phyloP scores from a whole-genome alignment of 225 moss, liverwort and hornwort genomes.

The Ulota crispa region DNA sequence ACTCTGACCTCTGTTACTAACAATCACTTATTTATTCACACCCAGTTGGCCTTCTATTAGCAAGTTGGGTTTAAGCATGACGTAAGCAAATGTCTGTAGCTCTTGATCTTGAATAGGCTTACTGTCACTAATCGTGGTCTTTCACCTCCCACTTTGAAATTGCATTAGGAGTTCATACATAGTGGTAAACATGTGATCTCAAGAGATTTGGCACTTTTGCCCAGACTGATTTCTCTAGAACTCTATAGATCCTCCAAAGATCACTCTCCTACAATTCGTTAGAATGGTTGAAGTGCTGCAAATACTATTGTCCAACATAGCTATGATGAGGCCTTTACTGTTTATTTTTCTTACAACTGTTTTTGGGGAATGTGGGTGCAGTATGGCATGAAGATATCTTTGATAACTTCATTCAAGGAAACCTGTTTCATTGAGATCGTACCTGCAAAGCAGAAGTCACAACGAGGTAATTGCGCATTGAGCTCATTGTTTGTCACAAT shows the following conservation, averaged over 20 bases:
- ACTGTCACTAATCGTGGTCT: neutral
- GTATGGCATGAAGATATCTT: constrained; percentile 81
- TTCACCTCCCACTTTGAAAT: neutral
- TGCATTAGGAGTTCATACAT: neutral
- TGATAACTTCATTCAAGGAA: constrained; percentile 83
- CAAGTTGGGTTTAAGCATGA: neutral
- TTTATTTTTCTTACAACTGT: neutral
- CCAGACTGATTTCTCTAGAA: neutral
- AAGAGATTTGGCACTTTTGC: neutral
- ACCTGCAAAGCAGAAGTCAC: constrained; percentile 46
- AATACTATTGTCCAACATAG: neutral
- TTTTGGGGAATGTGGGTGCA: constrained; percentile 35
- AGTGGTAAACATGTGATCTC: neutral
- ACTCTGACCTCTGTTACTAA: neutral
- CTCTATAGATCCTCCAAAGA: neutral
- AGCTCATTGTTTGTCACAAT: neutral
- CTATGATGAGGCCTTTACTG: neutral
- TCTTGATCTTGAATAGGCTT: neutral
- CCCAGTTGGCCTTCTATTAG: neutral
- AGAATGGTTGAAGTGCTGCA: neutral
- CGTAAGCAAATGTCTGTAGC: neutral
- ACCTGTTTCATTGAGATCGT: constrained; percentile 77
- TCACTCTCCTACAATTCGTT: neutral
- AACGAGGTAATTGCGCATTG: constrained; percentile 47
- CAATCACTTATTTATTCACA: neutral